Conservation (phyloP, 2,329 filamentous ascomycete genomes). For the Curvularia spicifera region DNA sequence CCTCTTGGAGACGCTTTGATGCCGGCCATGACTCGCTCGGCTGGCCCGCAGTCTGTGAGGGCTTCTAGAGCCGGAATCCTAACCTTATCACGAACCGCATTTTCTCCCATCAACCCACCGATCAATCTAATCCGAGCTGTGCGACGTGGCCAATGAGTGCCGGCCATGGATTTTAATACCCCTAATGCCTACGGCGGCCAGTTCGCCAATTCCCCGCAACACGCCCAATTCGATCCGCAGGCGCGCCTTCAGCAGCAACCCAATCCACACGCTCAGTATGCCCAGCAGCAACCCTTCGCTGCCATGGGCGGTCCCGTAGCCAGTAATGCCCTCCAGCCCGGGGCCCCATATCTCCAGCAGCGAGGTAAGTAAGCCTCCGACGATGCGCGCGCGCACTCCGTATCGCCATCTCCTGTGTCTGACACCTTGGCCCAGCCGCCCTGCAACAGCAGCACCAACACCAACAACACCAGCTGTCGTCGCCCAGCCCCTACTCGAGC, state of each 20-base stretch:
- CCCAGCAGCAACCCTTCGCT: conserved; percentile 38
- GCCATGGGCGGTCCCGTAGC: conserved; percentile 26
- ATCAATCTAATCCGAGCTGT: conserved; percentile 50
- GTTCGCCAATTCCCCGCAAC: conserved; percentile 44
- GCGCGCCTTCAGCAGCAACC: conserved; percentile 44
- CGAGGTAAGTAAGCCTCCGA: conserved; percentile 50
- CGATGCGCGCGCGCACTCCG: conserved; percentile 14
- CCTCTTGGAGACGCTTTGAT: not conserved
- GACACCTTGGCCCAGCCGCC: conserved; percentile 31
- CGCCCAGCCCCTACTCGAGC: conserved; percentile 49
- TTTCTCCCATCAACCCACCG: conserved; percentile 33
- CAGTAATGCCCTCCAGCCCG: conserved; percentile 40
- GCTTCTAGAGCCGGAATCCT: conserved; percentile 15
- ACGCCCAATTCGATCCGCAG: conserved; percentile 43
- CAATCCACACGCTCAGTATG: conserved; percentile 43
- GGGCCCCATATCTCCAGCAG: conserved; percentile 43
- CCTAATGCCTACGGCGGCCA: conserved; percentile 46
- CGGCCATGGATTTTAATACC: conserved; percentile 50
- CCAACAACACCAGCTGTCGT: conserved; percentile 47
- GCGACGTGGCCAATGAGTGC: conserved; percentile 49
- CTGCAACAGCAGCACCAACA: conserved; percentile 37
- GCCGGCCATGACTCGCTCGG: conserved; percentile 18
- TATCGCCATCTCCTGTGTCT: conserved; percentile 3
- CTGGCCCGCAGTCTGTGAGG: conserved; percentile 11
- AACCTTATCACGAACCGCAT: conserved; percentile 44